These are phyloP conservation scores for Geotrichum citri-aurantii DNA, from an alignment of 1,139 yeast species.

Conservation along the genomic window DNA sequence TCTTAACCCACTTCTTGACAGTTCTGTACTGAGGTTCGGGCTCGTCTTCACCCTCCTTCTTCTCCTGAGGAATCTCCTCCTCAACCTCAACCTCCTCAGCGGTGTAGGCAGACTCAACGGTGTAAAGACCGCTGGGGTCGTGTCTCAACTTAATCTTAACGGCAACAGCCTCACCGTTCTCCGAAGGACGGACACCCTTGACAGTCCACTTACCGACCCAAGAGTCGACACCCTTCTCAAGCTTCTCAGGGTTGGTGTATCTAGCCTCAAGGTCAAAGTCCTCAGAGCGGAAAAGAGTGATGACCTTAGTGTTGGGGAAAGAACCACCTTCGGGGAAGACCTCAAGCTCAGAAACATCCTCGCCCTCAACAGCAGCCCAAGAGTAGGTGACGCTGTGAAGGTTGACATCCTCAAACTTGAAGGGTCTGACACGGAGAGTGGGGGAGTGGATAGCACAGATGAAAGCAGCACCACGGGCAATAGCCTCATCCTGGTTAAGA, in stretches of 20 bases:
- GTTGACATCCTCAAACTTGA: constrained; percentile 95
- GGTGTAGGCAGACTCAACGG: constrained; percentile 90
- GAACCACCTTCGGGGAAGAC: constrained; percentile 93
- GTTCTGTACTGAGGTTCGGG: constrained; percentile 77
- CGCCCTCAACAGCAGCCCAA: constrained; percentile 93
- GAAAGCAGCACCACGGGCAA: constrained; percentile 98
- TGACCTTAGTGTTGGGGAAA: constrained; percentile 93
- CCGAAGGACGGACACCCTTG: constrained; percentile 75
- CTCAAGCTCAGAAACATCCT: constrained; percentile 84
- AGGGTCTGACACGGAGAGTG: constrained; percentile 96
- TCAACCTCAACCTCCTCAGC: constrained; percentile 87
- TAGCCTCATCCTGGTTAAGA: constrained; percentile 97
- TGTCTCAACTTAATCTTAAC: constrained; percentile 92
- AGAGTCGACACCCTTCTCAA: constrained; percentile 63
- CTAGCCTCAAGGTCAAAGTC: constrained; percentile 85
- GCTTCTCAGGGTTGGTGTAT: constrained; percentile 68
- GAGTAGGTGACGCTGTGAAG: constrained; percentile 86
- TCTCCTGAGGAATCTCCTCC: constrained; percentile 51
- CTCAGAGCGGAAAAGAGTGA: constrained; percentile 85
- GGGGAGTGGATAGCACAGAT: constrained; percentile 99
- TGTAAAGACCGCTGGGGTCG: constrained; percentile 94
- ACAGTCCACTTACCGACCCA: constrained; percentile 80
- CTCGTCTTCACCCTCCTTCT: constrained; percentile 56
- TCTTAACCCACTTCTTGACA: constrained; percentile 92
- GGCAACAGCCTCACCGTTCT: constrained; percentile 73